Conservation (phyloP, 345 rosid species). For the Eucalyptus sideroxylon region DNA sequence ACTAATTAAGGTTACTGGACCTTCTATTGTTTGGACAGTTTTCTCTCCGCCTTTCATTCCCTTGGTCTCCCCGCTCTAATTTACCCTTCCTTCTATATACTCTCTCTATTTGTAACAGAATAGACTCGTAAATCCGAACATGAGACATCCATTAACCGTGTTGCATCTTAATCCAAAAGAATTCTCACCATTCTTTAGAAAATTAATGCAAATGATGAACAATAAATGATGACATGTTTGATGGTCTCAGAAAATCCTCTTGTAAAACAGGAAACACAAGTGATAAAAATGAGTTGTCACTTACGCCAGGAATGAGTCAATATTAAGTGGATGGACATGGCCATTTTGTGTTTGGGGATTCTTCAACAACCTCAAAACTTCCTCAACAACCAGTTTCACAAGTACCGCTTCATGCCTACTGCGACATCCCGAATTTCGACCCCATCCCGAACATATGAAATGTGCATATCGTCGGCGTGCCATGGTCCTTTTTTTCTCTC, state of each 20-base stretch:
- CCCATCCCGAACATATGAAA: too few relatives aligned
- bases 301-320: not conserved
- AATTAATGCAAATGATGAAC: not conserved
- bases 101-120: not conserved
- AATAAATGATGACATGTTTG: not conserved
- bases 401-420: not conserved
- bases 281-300: fast-evolving
- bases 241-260: not conserved
- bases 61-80: not conserved
- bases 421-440: too few relatives aligned
- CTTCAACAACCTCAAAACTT: not conserved
- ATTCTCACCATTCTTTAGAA: fast-evolving
- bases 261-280: not conserved
- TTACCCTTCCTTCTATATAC: not conserved
- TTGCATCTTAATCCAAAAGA: not conserved
- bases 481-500: too few relatives aligned
- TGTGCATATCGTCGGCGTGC: too few relatives aligned
- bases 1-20: not conserved
- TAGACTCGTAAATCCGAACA: not conserved
- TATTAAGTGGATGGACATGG: not conserved
- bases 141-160: not conserved
- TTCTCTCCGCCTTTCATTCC: too few relatives aligned
- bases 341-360: not conserved
- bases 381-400: not conserved
- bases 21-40: not conserved